Conservation (phyloP, 148 eudicot genomes). For the Vaccinium macrocarpon region DNA sequence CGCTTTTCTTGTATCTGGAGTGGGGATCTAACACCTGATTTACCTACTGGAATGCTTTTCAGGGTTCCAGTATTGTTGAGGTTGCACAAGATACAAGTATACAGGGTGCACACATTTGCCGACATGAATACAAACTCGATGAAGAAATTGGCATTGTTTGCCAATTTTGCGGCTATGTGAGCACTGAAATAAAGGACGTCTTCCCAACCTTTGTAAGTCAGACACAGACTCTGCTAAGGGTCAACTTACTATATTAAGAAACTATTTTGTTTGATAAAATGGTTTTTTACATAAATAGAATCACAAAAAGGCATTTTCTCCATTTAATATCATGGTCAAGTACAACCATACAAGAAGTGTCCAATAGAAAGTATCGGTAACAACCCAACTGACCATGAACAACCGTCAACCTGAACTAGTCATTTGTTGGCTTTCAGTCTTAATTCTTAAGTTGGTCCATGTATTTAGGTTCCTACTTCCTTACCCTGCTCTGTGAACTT, state of each 20-base stretch:
- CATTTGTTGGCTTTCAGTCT: neutral
- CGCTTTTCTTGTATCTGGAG: neutral
- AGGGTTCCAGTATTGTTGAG: constrained; percentile 43
- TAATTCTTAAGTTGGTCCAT: neutral
- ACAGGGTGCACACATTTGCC: constrained; percentile 36
- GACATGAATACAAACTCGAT: constrained; percentile 69
- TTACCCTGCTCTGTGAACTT: neutral
- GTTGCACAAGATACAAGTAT: constrained; percentile 26
- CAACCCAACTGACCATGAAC: neutral
- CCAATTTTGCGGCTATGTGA: constrained; percentile 65
- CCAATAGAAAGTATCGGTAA: neutral
- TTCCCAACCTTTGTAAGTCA: constrained; percentile 78
- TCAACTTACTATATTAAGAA: neutral
- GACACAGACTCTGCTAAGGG: neutral
- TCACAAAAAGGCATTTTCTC: neutral
- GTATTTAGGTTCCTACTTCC: neutral
- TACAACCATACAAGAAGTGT: neutral
- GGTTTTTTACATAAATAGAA: neutral
- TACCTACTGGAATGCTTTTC: constrained; percentile 17
- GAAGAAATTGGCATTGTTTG: constrained; percentile 88
- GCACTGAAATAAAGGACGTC: constrained; percentile 83
- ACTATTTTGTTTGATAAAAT: neutral
- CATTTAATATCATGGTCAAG: neutral
- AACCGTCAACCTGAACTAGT: neutral
- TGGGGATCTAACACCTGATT: neutral